phyloP scores from a whole-genome alignment of 768 basidiomycete genomes.

The Mycena maculata region DNA sequence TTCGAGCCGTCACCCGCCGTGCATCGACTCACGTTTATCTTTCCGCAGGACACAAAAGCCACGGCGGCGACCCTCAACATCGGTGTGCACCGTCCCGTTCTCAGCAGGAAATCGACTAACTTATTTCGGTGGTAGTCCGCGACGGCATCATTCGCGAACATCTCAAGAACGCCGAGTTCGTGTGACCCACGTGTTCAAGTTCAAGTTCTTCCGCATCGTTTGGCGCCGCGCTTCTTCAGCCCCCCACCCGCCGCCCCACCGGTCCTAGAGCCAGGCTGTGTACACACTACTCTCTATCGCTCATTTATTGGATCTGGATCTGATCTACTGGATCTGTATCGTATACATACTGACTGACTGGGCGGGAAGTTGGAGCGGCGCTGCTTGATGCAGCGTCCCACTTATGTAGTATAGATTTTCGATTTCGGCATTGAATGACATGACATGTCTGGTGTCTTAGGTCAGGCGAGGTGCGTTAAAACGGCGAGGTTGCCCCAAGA shows the following conservation, averaged over 20 bases:
- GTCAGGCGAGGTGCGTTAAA: too few species aligned
- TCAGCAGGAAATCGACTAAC: too few species aligned
- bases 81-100: constrained; percentile 23
- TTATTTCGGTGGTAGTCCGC: constrained; percentile 19
- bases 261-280: too few species aligned
- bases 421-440: too few species aligned
- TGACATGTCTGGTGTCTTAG: too few species aligned
- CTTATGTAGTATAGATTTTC: too few species aligned
- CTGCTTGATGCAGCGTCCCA: too few species aligned
- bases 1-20: not conserved
- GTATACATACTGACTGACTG: too few species aligned
- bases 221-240: not conserved
- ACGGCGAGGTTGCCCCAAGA: too few species aligned
- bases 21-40: not conserved
- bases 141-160: constrained; percentile 38
- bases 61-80: constrained; percentile 35
- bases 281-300: not conserved
- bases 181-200: constrained; percentile 3
- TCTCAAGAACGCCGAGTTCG: constrained; percentile 37
- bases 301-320: not conserved
- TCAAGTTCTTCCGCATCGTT: not conserved
- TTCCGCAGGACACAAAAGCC: constrained; percentile 35
- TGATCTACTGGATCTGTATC: too few species aligned
- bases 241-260: not conserved
- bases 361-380: too few species aligned